Base-by-base conservation (phyloP, 1,284 basidiomycete genomes). In the Lentinus polychrous region DNA sequence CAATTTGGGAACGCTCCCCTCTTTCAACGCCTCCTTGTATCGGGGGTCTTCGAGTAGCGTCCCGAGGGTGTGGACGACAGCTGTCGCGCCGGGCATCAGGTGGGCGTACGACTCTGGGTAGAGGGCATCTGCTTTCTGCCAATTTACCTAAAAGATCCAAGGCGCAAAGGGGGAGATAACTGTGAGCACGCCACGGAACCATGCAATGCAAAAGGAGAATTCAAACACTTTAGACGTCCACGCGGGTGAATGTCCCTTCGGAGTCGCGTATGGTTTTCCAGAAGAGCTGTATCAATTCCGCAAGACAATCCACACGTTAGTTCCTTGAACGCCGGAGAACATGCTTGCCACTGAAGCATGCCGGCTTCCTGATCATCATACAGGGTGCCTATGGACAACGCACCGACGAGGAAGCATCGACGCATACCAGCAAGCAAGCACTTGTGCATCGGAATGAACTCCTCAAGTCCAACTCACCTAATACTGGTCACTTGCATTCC, bases 51-150 rank as follows among this genome's bases (percentile, higher is more conserved):
- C 92, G 43, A 98, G 73, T 43, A 99, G 79, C 35, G 87, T 92
- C 37, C 95, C 95, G n/a, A 98, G 76, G 1, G 96, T 95, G 63
- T 97, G 93, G 33, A 98, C 92, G 20, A 96, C 88, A 2, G 89
- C 92, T 12, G 79, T 78, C 23, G 77, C 78, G 45, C 67, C 66
- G 2, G 79, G 73, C 32, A 95, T 73, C 15, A 94, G 70, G 48
- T 81, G 71, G 12, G 75, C 70, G 66, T 93, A 96, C 8, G 83
- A 75, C 44, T 80, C 69, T 0, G 93, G 92, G 38, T 81, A 69
- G 47, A 94, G 78, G 3, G 91, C 92, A 51, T 88, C 80, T 15
- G 81, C 93, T 52, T 73, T 71, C 57, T 82, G 78, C 91, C 92
- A 96, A 51, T 83, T 73, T n/a, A 92, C 91, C 81, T 86, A 53